These are phyloP conservation scores for Microdochium trichocladiopsis DNA, from an alignment of 2,329 filamentous ascomycete genomes.

Conservation along the genomic window DNA sequence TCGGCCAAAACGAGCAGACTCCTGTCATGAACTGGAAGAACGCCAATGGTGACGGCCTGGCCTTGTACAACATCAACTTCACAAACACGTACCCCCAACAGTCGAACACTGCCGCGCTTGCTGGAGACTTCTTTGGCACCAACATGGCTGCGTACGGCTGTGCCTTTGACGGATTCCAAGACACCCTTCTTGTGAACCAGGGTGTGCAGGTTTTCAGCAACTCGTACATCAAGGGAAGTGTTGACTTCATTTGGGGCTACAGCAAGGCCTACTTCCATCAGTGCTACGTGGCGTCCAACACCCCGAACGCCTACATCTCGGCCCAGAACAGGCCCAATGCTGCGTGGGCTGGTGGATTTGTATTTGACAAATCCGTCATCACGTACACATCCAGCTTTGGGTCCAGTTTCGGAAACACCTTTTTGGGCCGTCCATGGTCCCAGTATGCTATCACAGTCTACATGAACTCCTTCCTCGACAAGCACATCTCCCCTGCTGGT, in stretches of 20 bases:
- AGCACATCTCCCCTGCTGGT: slow-evolving; percentile 21
- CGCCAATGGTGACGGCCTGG: slow-evolving; percentile 32
- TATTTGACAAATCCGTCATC: slow-evolving; percentile 20
- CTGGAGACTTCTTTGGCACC: slow-evolving; percentile 24
- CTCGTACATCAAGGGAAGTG: slow-evolving; percentile 22
- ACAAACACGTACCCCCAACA: slow-evolving; percentile 18
- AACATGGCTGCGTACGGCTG: slow-evolving; percentile 24
- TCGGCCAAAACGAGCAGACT: slow-evolving; percentile 31
- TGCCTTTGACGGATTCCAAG: slow-evolving; percentile 19
- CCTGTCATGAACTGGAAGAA: slow-evolving; percentile 37
- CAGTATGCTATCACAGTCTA: slow-evolving; percentile 22
- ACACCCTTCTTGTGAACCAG: slow-evolving; percentile 18
- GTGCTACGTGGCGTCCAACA: slow-evolving; percentile 29
- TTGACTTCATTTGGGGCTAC: slow-evolving; percentile 22
- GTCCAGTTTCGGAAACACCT: slow-evolving; percentile 9
- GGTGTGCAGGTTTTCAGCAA: slow-evolving; percentile 24
- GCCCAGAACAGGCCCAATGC: slow-evolving; percentile 21
- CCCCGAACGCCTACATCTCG: slow-evolving; percentile 20
- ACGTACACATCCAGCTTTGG: slow-evolving; percentile 11
- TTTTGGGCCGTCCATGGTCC: slow-evolving; percentile 14
- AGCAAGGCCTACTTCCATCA: slow-evolving; percentile 26
- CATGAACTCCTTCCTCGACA: slow-evolving; percentile 24
- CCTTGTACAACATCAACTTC: slow-evolving; percentile 43
- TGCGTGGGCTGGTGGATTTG: slow-evolving; percentile 20
- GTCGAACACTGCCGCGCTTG: slow-evolving; percentile 14